Conservation (phyloP, 1,284 basidiomycete genomes). For the Tilletia walkeri region DNA sequence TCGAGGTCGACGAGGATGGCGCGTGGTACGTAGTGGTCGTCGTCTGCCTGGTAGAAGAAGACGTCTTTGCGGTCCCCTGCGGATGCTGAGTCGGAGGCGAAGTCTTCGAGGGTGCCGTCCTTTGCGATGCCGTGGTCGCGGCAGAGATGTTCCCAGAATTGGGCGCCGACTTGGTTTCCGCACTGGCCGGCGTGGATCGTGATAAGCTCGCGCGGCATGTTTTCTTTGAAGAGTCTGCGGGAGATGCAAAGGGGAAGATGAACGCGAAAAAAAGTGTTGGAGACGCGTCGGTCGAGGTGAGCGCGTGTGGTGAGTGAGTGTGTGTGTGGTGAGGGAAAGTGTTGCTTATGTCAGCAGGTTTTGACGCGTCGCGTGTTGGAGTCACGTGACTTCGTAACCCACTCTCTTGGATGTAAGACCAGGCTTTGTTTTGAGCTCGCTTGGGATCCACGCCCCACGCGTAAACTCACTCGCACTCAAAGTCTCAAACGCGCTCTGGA, state of each 20-base stretch:
- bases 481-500: too few relatives aligned
- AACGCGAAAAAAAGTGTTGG: too few relatives aligned
- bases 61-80: slow-evolving; percentile 86
- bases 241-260: slow-evolving; percentile 2
- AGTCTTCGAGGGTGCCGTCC: slow-evolving; percentile 54
- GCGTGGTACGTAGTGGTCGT: slow-evolving; percentile 97
- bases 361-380: too few relatives aligned
- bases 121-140: slow-evolving; percentile 52
- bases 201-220: slow-evolving; percentile 53
- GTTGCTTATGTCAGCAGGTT: too few relatives aligned
- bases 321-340: neutral
- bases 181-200: slow-evolving; percentile 55
- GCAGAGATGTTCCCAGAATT: slow-evolving; percentile 56
- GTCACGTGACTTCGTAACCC: too few relatives aligned
- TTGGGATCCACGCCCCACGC: too few relatives aligned
- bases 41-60: slow-evolving; percentile 99
- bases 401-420: too few relatives aligned
- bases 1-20: slow-evolving; percentile 97
- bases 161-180: slow-evolving; percentile 54
- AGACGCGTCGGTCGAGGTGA: neutral
- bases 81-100: slow-evolving; percentile 41
- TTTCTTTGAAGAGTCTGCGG: too few relatives aligned
- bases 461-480: too few relatives aligned
- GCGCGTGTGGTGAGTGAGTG: neutral
- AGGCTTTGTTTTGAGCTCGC: too few relatives aligned